Percentiles rank a stretch among this genome's conserved stretches.
These are phyloP conservation scores for Narthecium ossifragum DNA, from an alignment of 106 monocot genomes.

Conservation along the genomic window DNA sequence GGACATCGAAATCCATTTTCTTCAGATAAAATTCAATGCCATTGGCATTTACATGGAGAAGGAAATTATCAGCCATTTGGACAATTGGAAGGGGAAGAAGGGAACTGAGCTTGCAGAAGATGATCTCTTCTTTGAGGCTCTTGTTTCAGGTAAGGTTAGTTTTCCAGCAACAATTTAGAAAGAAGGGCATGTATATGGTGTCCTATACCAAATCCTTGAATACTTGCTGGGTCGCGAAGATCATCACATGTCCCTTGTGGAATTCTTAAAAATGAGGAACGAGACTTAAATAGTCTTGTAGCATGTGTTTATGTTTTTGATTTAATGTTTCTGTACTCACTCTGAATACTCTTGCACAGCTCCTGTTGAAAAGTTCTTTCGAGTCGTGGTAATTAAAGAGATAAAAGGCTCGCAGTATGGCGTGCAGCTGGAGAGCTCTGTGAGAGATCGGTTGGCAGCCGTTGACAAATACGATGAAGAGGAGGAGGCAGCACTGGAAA, in stretches of 20 bases:
- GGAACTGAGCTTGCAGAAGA: constrained; percentile 46
- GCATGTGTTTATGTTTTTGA: not conserved
- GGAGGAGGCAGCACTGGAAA: constrained; percentile 76
- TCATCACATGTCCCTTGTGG: no score
- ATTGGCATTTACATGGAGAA: constrained; percentile 81
- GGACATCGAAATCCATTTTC: constrained; percentile 92
- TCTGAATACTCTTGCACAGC: constrained; percentile 39
- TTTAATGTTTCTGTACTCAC: not conserved
- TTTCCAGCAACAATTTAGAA: not conserved
- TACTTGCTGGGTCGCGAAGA: no score
- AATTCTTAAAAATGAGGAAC: no score
- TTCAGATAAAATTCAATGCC: constrained; percentile 87
- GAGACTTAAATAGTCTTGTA: no score
- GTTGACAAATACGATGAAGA: constrained; percentile 80
- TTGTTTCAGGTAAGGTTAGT: constrained; percentile 45
- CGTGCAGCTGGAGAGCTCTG: constrained; percentile 62
- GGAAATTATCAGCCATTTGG: constrained; percentile 28
- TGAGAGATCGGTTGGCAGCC: constrained; percentile 62
- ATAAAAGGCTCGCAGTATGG: constrained; percentile 93
- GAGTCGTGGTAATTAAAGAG: constrained; percentile 86
- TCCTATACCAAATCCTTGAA: no score
- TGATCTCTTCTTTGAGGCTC: constrained; percentile 64
- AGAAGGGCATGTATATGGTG: no score
- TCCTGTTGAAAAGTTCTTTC: constrained; percentile 54
- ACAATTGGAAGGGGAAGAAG: constrained; percentile 58